Evolutionary conservation across 345 rosid genomes (phyloP).

Genomic region (Luvunga scandens): DNA sequence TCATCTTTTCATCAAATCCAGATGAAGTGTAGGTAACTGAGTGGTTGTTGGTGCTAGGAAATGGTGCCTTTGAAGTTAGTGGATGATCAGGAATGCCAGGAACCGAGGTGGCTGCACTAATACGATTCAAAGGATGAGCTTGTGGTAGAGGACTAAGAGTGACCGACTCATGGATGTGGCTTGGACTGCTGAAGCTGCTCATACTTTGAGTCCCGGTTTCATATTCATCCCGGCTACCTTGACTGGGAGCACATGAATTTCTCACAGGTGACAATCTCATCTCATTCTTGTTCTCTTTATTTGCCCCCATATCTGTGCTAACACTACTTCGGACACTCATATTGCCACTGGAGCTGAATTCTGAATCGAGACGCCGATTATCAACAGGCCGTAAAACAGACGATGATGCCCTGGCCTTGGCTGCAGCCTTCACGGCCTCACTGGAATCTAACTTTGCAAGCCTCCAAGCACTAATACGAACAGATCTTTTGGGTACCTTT

Average conservation of each 20-base stretch:
- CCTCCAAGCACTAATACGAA: constrained; percentile 84
- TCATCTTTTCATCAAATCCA: constrained; percentile 55
- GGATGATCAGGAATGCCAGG: constrained; percentile 50
- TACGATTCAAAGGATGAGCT: constrained; percentile 42
- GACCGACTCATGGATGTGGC: constrained; percentile 73
- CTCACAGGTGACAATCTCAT: constrained; percentile 41
- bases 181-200: constrained; percentile 94
- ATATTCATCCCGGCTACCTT: constrained; percentile 84
- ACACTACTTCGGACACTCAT: constrained; percentile 79
- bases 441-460: constrained; percentile 83
- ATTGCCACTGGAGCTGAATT: constrained; percentile 78
- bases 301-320: constrained; percentile 63
- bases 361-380: constrained; percentile 59
- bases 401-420: constrained; percentile 95
- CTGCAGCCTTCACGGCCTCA: constrained; percentile 89
- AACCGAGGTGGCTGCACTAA: constrained; percentile 29
- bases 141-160: constrained; percentile 87
- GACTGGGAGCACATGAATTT: constrained; percentile 80
- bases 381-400: constrained; percentile 82
- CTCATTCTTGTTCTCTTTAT: constrained; percentile 64
- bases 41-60: constrained; percentile 32
- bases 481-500: constrained; percentile 66
- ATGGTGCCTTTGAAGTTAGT: constrained; percentile 34
- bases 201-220: constrained; percentile 80
- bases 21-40: constrained; percentile 26